Percentiles rank a stretch among this genome's conserved stretches.
Conservation (phyloP, 768 basidiomycete species). For the Boletus sensibilis region DNA sequence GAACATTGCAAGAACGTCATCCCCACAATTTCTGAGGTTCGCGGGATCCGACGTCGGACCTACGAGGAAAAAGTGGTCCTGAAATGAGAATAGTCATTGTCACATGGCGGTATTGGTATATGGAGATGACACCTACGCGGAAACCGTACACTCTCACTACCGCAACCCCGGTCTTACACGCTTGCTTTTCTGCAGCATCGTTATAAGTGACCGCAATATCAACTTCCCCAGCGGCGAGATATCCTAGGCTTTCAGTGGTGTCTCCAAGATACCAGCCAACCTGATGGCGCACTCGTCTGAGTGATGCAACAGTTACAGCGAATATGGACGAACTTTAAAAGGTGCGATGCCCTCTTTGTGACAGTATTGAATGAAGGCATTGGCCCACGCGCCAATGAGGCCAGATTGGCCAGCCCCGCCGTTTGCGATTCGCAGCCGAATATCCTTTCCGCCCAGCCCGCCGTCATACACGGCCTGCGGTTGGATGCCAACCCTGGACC, state of each 20-base stretch:
- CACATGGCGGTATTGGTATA: not conserved
- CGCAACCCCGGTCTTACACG: constrained; percentile 32
- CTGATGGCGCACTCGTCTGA: constrained; percentile 25
- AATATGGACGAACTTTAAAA: constrained; percentile 32
- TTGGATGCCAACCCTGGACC: not conserved
- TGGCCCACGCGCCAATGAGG: constrained; percentile 46
- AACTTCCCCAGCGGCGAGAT: constrained; percentile 41
- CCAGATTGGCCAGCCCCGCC: constrained; percentile 55
- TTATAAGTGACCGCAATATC: constrained; percentile 56
- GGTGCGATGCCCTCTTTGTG: constrained; percentile 24
- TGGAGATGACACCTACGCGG: constrained; percentile 33
- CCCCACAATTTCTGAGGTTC: constrained; percentile 32
- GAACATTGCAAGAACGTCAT: constrained; percentile 41
- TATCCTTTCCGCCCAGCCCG: constrained; percentile 31
- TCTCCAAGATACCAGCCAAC: constrained; percentile 59
- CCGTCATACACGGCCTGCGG: constrained; percentile 41
- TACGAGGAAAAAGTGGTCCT: constrained; percentile 54
- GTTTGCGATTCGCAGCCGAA: constrained; percentile 47
- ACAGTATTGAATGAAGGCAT: constrained; percentile 42
- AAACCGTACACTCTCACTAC: constrained; percentile 43
- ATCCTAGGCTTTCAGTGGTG: constrained; percentile 49
- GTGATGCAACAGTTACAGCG: constrained; percentile 1
- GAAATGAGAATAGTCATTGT: not conserved
- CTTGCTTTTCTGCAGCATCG: constrained; percentile 46
- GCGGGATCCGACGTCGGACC: constrained; percentile 51